A percentile compares a stretch with the other conserved stretches of the same genome.
phyloP scores from a whole-genome alignment of 2,329 filamentous ascomycete genomes.

The Reticulascus tulasneorum region DNA sequence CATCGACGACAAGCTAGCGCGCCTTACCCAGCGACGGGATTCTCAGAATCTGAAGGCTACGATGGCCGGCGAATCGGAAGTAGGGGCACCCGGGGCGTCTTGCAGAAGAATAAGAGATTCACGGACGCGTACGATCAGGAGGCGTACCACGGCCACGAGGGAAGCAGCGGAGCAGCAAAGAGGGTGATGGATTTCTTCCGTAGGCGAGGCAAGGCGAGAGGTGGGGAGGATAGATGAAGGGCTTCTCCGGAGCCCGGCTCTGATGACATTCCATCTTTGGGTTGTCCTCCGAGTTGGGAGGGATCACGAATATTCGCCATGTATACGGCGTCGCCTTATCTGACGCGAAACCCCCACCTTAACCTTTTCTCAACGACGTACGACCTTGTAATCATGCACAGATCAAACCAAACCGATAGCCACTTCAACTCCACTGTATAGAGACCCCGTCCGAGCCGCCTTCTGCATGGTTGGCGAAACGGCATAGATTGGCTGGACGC shows the following conservation, averaged over 20 bases:
- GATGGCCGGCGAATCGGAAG: constrained; percentile 34
- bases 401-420: too few relatives aligned
- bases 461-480: constrained; percentile 13
- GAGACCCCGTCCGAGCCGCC: constrained; percentile 9
- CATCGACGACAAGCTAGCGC: constrained; percentile 32
- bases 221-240: constrained; percentile 49
- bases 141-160: constrained; percentile 64
- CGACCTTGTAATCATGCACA: constrained; percentile 12
- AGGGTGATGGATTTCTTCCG: constrained; percentile 99
- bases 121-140: constrained; percentile 83
- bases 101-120: constrained; percentile 88
- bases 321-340: too few relatives aligned
- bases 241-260: too few relatives aligned
- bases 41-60: constrained; percentile 38
- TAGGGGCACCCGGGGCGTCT: constrained; percentile 18
- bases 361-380: constrained; percentile 1
- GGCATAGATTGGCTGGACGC: constrained; percentile 10
- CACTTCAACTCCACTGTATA: too few relatives aligned
- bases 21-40: constrained; percentile 37
- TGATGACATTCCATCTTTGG: too few relatives aligned
- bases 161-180: constrained; percentile 81
- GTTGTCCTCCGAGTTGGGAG: too few relatives aligned
- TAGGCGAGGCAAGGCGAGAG: constrained; percentile 73
- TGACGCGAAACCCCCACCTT: too few relatives aligned
- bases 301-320: too few relatives aligned